Base-by-base conservation (phyloP, 1,284 basidiomycete genomes). In the Athelia sp. region DNA sequence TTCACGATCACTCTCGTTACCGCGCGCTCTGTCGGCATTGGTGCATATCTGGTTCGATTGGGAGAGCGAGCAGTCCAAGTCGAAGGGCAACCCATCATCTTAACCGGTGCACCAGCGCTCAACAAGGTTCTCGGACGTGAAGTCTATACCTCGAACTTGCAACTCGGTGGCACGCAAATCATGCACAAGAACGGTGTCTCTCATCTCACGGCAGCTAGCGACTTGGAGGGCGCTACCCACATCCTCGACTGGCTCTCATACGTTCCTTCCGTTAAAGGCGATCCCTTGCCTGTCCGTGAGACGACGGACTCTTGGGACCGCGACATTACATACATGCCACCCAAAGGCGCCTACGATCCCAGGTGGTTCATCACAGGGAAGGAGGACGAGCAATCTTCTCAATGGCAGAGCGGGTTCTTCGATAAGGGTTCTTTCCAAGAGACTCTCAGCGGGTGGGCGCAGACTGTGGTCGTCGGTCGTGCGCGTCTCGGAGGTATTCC, bases 141-240 rank as follows among this genome's bases (percentile, higher is more conserved):
- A 69, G 97, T 99, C 36, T 99, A 99, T 71, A 98, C 97, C 11
- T 97, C 93, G 52, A 99, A 99, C 72, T 71, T 99, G 61, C 97
- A 99, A 72, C 90, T 99, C 54, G 97, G 97, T 63, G 97, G 97
- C 52, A 98, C 97, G 32, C 92, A 95, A 63, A 99, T 98, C 75
- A 98, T 98, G 94, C 90, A 94, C 82, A 96, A 96, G 81, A 98
- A 98, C 65, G 97, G 97, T 73, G 93, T 99, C 49, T 98, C 96
- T 14, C 97, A 99, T 68, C 74, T 99, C 47, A 95, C 91, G 2
- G 95, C 96, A 22, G 83, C 82, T 60, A 96, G 94, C 65, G 97
- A 99, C 66, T 75, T 99, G 31, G 91, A 98, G 67, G 94, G 95
- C 58, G 93, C 94, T 18, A 84, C 87, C 11, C 88, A 94, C 53